Conservation (phyloP, 495 filamentous ascomycete species). For the Penicillium robsamsonii region DNA sequence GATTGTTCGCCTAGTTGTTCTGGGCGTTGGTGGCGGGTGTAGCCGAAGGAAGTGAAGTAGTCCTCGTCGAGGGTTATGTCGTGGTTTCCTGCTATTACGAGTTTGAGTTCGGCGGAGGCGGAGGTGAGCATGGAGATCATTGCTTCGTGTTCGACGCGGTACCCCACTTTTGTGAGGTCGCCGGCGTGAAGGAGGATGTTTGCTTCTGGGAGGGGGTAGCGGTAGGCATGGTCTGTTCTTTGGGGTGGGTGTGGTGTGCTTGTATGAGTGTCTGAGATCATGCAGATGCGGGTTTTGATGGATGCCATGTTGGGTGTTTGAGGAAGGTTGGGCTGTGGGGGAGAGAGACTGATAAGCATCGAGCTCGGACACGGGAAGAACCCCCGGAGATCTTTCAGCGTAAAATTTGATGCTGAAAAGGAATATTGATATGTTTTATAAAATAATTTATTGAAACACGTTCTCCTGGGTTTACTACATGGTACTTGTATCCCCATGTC, state of each 20-base stretch:
- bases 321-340: neutral
- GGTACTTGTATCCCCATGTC: no score
- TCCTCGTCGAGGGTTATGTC: conserved; percentile 67
- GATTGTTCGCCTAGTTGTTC: conserved; percentile 15
- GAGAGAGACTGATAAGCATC: neutral
- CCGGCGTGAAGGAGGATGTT: conserved; percentile 74
- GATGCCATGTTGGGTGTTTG: conserved; percentile 18
- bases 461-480: neutral
- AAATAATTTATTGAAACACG: neutral
- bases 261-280: conserved; percentile 66
- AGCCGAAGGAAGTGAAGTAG: conserved; percentile 41
- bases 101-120: conserved; percentile 65
- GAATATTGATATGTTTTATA: neutral
- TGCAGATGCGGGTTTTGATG: conserved; percentile 51
- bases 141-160: conserved; percentile 50
- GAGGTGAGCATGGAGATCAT: conserved; percentile 53
- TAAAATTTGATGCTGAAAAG: no score
- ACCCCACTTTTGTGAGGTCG: conserved; percentile 66
- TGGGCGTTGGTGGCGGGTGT: conserved; percentile 32
- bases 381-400: neutral
- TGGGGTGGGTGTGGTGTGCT: conserved; percentile 27
- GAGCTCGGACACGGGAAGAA: neutral
- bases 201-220: conserved; percentile 49
- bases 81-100: conserved; percentile 82
- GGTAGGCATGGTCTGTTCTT: conserved; percentile 37